Evolutionary conservation across 1,139 yeast species (phyloP).

Genomic region (Pichia sp.): DNA sequence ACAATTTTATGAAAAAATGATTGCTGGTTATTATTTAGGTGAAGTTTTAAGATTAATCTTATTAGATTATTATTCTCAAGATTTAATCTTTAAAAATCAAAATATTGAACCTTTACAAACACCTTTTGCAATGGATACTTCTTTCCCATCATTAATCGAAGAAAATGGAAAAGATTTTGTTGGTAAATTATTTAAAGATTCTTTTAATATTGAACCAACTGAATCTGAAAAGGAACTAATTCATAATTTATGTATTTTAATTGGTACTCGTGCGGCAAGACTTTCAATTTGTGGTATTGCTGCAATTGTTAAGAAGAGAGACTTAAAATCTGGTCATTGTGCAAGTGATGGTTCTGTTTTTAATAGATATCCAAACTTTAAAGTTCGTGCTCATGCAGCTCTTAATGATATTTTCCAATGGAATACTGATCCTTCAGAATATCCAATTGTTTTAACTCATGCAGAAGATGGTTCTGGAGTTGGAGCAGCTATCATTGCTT

Average conservation of each 20-base stretch:
- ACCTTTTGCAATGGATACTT: slow-evolving; percentile 77
- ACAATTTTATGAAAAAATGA: slow-evolving; percentile 95
- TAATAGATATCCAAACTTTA: slow-evolving; percentile 89
- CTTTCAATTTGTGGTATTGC: slow-evolving; percentile 93
- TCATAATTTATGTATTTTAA: slow-evolving; percentile 75
- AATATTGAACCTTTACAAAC: slow-evolving; percentile 50
- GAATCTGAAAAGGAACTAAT: slow-evolving; percentile 75
- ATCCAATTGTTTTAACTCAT: slow-evolving; percentile 75
- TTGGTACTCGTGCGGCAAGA: slow-evolving; percentile 91
- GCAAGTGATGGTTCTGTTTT: slow-evolving; percentile 97
- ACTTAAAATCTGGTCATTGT: slow-evolving; percentile 65
- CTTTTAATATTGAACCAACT: slow-evolving; percentile 60
- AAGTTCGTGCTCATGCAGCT: slow-evolving; percentile 82
- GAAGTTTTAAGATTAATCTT: slow-evolving; percentile 80
- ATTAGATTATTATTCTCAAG: slow-evolving; percentile 61
- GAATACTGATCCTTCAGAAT: slow-evolving; percentile 50
- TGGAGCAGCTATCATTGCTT: slow-evolving; percentile 97
- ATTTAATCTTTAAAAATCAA: slow-evolving; percentile 56
- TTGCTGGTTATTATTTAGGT: slow-evolving; percentile 93
- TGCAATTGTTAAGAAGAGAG: slow-evolving; percentile 86
- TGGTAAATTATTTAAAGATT: slow-evolving; percentile 53
- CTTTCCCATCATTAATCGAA: slow-evolving; percentile 80
- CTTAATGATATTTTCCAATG: slow-evolving; percentile 87
- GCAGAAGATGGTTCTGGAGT: slow-evolving; percentile 99
- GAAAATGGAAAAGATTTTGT: slow-evolving; percentile 75